Percentiles rank a stretch among this genome's conserved stretches.
phyloP scores from a whole-genome alignment of 495 filamentous ascomycete genomes.

The Pseudomonodictys pantanalensis region DNA sequence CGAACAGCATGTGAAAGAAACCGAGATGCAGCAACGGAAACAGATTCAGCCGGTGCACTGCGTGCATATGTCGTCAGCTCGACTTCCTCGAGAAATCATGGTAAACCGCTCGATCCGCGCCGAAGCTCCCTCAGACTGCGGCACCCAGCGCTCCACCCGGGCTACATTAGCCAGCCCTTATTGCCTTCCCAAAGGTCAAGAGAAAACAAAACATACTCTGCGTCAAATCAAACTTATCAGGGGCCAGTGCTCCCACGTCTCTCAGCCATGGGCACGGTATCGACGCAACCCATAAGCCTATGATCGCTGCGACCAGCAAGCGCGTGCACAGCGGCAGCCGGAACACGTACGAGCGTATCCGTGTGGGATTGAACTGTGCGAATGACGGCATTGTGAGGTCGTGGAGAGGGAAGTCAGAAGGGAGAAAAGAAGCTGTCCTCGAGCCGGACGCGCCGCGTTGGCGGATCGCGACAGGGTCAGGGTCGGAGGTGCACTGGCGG shows the following conservation, averaged over 20 bases:
- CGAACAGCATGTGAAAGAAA: constrained; percentile 76
- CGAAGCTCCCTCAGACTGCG: too few relatives aligned
- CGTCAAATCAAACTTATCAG: constrained; percentile 65
- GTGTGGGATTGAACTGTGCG: constrained; percentile 38
- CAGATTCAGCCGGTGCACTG: constrained; percentile 91
- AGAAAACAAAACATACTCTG: constrained; percentile 63
- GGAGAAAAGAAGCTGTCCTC: constrained; percentile 4
- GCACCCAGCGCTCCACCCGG: too few relatives aligned
- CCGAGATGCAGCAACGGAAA: constrained; percentile 84
- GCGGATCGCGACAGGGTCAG: background rate
- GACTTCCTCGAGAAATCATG: too few relatives aligned
- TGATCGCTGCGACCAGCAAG: constrained; percentile 63
- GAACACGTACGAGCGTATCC: constrained; percentile 64
- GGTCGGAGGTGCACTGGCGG: constrained; percentile 1
- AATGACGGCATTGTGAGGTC: constrained; percentile 32
- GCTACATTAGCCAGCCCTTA: too few relatives aligned
- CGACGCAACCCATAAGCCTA: constrained; percentile 64
- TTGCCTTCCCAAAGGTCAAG: background rate
- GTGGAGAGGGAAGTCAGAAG: background rate
- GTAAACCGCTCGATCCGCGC: too few relatives aligned
- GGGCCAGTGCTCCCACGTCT: constrained; percentile 78
- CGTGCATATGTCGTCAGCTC: constrained; percentile 39
- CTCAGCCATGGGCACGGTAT: constrained; percentile 57
- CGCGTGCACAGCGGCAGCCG: constrained; percentile 88
- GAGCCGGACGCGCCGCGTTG: constrained; percentile 3